Evolutionary conservation across 2,329 filamentous ascomycete species (phyloP).

Genomic region (Botrytis fabae): DNA sequence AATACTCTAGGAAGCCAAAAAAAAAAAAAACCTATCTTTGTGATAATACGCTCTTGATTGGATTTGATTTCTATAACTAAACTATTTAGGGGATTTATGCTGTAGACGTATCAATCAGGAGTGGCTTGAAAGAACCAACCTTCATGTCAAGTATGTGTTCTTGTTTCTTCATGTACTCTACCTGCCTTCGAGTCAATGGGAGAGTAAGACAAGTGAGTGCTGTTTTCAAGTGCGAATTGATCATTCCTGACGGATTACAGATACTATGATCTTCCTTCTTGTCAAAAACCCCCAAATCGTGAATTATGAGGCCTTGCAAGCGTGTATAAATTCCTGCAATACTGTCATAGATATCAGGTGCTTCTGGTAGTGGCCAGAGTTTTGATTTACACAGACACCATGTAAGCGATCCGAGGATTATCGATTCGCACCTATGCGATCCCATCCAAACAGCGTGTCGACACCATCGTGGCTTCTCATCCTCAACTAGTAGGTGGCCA

Average conservation of each 20-base stretch:
- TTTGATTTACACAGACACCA: background rate
- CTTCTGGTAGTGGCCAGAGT: background rate
- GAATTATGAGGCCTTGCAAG: background rate
- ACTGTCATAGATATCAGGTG: background rate
- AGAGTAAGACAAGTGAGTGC: background rate
- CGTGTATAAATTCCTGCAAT: background rate
- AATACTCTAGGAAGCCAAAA: background rate
- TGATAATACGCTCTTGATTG: background rate
- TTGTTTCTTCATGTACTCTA: background rate
- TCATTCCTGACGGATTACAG: background rate
- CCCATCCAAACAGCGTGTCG: background rate
- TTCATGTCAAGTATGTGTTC: background rate
- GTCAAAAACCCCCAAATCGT: background rate
- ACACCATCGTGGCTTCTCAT: background rate
- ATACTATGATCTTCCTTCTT: background rate
- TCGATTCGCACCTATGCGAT: background rate
- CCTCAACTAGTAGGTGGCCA: background rate
- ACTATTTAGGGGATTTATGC: background rate
- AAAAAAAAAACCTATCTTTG: background rate
- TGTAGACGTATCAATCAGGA: background rate
- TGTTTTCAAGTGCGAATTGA: background rate
- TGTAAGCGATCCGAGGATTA: background rate
- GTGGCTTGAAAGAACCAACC: background rate
- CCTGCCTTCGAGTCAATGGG: background rate
- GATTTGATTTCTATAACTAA: background rate